phyloP scores from a whole-genome alignment of 1,139 yeast genomes.

The Kurtzmaniella quercitrusa region DNA sequence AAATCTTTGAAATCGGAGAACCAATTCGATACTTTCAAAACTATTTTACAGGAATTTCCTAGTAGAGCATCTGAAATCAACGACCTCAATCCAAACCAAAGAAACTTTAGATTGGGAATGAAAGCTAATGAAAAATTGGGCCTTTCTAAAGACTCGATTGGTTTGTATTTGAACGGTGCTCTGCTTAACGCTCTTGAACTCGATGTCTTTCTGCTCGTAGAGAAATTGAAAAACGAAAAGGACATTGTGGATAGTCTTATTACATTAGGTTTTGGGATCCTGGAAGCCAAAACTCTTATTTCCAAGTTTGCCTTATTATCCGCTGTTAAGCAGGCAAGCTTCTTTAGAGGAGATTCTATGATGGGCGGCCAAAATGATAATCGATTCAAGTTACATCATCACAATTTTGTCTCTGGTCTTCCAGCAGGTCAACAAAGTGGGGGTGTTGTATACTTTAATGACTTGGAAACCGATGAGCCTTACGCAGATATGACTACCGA shows the following conservation, averaged over 20 bases:
- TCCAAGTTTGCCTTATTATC: conserved; percentile 43
- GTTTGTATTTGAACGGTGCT: conserved; percentile 63
- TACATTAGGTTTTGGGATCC: conserved; percentile 30
- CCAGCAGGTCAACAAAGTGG: conserved; percentile 19
- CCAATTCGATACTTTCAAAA: conserved; percentile 27
- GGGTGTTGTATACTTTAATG: conserved; percentile 70
- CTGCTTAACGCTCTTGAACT: conserved; percentile 39
- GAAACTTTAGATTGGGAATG: conserved; percentile 19
- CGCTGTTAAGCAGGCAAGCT: conserved; percentile 32
- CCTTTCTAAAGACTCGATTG: conserved; percentile 36
- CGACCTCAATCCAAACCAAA: conserved; percentile 8
- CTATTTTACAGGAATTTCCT: conserved; percentile 49
- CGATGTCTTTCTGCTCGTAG: conserved; percentile 42
- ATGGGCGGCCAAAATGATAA: conserved; percentile 33
- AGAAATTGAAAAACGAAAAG: conserved; percentile 35
- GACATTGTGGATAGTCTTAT: conserved; percentile 23
- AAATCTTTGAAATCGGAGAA: conserved; percentile 14
- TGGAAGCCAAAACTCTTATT: conserved; percentile 36
- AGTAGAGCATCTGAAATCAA: conserved; percentile 4
- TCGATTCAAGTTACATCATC: conserved; percentile 31
- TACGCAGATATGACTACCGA: conserved; percentile 48
- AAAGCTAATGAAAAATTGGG: conserved; percentile 30
- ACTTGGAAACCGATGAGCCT: conserved; percentile 59
- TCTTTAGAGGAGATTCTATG: conserved; percentile 30
- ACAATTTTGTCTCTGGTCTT: conserved; percentile 29